Conservation (phyloP, 106 monocot genomes). For the Posidonia australis region DNA sequence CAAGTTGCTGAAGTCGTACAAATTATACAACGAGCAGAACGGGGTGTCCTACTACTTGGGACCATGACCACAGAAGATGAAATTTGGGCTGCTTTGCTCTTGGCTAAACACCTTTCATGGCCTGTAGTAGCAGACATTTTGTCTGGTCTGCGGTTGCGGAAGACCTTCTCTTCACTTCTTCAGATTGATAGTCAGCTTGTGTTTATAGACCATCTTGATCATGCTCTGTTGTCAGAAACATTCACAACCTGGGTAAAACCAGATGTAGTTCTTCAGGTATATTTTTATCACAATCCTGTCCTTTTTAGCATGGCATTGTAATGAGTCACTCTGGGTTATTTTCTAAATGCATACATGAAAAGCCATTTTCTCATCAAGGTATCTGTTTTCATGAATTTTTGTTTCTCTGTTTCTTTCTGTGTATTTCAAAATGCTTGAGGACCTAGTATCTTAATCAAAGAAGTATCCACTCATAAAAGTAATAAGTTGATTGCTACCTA, state of each 20-base stretch:
- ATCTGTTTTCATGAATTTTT: no score
- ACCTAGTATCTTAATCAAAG: no score
- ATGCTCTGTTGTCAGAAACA: constrained; percentile 59
- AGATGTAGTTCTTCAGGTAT: constrained; percentile 84
- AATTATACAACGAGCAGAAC: constrained; percentile 38
- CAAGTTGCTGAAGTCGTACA: constrained; percentile 40
- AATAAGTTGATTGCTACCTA: no score
- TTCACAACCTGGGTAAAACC: constrained; percentile 46
- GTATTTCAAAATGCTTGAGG: no score
- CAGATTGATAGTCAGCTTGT: constrained; percentile 28
- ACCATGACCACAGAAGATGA: constrained; percentile 65
- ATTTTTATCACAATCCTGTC: background rate
- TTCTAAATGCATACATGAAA: background rate
- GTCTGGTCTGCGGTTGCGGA: constrained; percentile 68
- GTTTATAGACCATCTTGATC: constrained; percentile 82
- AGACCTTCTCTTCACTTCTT: constrained; percentile 26
- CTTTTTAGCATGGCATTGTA: background rate
- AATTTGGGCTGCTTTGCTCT: constrained; percentile 56
- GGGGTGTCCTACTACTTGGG: constrained; percentile 64
- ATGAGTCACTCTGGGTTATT: background rate
- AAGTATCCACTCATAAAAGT: no score
- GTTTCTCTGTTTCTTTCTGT: no score
- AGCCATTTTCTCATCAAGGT: background rate
- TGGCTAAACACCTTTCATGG: constrained; percentile 73
- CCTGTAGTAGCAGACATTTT: constrained; percentile 70